Evolutionary conservation across 2,329 filamentous ascomycete genomes (phyloP), one percentile per base, ranked within the genome.

Genomic region (Plectosphaerella cucumerina): DNA sequence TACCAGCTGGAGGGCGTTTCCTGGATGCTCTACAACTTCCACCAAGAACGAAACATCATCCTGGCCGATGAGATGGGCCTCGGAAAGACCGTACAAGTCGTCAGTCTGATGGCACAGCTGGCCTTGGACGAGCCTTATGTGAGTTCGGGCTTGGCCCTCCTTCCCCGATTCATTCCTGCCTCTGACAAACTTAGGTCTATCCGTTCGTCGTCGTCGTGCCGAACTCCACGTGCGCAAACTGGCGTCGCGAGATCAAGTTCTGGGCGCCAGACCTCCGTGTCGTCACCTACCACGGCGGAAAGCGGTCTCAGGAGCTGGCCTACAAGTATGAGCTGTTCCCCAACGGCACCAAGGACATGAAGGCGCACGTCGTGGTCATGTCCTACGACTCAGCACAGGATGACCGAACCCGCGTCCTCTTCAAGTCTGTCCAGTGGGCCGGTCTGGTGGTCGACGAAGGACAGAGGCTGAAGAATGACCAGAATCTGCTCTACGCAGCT

Each of bases 51-150:
- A 62, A 97, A 94, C 61, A 88, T 91, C 23, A 93, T 97, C 52
- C 80, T 97, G 6, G 94, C 94, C 0, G 94, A 99, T 63, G 94
- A 99, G 65, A 99, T 99, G 94, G 94, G 94, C 39, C 81, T 99
- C 2, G 94, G 94, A 31, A 99, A 99, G 73, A 99, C 94, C 0
- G 90, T 99, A 31, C 94, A 99, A 65, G 85, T 97, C 48, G 88
- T 97, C 53, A 83, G 86, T 3, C 81, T 96, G 55, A 79, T 97
- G 53, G 84, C 89, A 1, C 85, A 86, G 1, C 70, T 97, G 35
- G 77, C 87, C 21, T 78, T 87, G 54, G 79, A 85, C 48, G 69
- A 70, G n/a, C 83, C 83, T 6, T 73, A 81, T 58, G 70, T 70
- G 62, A 58, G 59, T 18, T 33, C 5, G 9, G n/a, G n/a, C n/a